Base-by-base conservation (phyloP, 2,329 filamentous ascomycete species). In the Fusarium sp. region DNA sequence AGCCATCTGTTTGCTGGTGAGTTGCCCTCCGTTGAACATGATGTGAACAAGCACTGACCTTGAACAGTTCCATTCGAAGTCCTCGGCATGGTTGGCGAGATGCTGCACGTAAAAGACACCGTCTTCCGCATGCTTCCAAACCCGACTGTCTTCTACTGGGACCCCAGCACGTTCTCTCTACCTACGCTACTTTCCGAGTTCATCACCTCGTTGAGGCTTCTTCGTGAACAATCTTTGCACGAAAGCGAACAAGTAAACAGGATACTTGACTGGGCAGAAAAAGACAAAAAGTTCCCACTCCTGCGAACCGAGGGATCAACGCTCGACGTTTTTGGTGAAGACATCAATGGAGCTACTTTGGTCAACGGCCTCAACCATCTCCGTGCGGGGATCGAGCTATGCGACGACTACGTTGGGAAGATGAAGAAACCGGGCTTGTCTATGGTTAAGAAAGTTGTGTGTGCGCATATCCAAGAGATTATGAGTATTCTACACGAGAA, bases 71-170 rank as follows among this genome's bases (percentile, higher is more conserved):
- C 66, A 0, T 71, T 71, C 6, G 69, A 71, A 32, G 71, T 82
- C 2, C 74, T 82, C 2, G 80, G 79, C 2, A 82, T 82, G 80
- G 65, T 81, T 3, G 78, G 76, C 1, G 71, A 75, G 7, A 74
- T 76, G 1, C 53, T 81, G 17, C 77, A 80, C 4, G 72, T 81
- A 1, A 75, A 75, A 2, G 75, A 77, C 5, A 78, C 75, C 6
- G 76, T 72, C 22, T 83, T 82, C 56, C 76, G 77, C 27, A 78
- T 80, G 74, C 72, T 83, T 2, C 81, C 81, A 0, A 83, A 83
- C 55, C 81, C 81, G 0, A 79, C 70, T 0, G 44, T 65, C 0
- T 71, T 62, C 35, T 62, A 70, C 44, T 72, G 70, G 70, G 66
- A 73, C 3, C 57, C 61, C 2, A 65, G 37, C 7, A 54, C 57